A percentile compares a stretch with the other conserved stretches of the same genome.
These are phyloP conservation scores for Fomitopsis betulina DNA, from an alignment of 1,284 basidiomycete genomes.

Conservation along the genomic window DNA sequence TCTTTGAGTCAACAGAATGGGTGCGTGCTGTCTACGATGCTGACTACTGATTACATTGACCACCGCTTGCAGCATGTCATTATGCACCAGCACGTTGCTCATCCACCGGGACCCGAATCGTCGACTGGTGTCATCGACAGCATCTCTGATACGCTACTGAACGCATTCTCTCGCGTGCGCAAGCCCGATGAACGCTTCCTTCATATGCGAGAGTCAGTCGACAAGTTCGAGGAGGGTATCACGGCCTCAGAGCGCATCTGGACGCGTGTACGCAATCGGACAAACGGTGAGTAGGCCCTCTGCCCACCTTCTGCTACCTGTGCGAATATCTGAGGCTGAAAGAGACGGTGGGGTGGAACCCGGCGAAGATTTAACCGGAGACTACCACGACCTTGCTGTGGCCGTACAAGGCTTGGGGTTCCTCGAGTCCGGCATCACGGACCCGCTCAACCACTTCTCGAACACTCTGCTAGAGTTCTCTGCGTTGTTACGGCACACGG, in stretches of 20 bases:
- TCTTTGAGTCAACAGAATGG: conserved; percentile 98
- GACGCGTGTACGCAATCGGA: conserved; percentile 68
- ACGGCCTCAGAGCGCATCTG: conserved; percentile 78
- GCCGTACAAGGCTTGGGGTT: conserved; percentile 96
- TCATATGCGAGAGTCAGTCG: conserved; percentile 85
- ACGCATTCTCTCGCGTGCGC: conserved; percentile 90
- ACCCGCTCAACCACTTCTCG: conserved; percentile 93
- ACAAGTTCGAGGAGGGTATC: conserved; percentile 93
- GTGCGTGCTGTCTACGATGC: conserved; percentile 39
- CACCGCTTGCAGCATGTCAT: conserved; percentile 71
- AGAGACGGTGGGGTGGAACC: conserved; percentile 73
- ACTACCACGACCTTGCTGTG: conserved; percentile 96
- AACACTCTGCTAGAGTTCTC: conserved; percentile 93
- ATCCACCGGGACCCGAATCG: conserved; percentile 80
- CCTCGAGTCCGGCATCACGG: conserved; percentile 96
- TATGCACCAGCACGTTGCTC: conserved; percentile 91
- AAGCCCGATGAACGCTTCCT: conserved; percentile 97
- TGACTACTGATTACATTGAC: conserved; percentile 4
- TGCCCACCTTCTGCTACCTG: conserved; percentile 23
- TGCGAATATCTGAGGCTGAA: conserved; percentile 68
- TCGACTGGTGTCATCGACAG: conserved; percentile 86
- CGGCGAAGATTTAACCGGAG: conserved; percentile 87
- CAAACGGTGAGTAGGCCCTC: conserved; percentile 71
- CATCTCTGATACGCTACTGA: conserved; percentile 92
- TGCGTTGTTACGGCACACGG: conserved; percentile 77